Conservation (phyloP, 805 yeast species). For the Gaillardinia entomophila region DNA sequence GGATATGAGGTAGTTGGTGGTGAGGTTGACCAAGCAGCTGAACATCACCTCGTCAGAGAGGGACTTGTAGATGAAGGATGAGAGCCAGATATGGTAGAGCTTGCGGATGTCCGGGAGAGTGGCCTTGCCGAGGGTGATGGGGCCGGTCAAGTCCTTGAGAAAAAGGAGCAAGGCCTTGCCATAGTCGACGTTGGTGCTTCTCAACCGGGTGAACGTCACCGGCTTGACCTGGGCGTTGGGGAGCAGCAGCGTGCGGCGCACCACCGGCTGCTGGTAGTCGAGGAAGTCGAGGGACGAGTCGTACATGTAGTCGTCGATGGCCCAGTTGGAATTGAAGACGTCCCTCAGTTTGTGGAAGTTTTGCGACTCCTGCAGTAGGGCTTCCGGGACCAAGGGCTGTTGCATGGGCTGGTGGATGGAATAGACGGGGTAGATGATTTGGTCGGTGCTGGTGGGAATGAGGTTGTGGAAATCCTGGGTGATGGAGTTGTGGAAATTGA, state of each 20-base stretch:
- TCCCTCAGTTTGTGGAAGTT: background rate
- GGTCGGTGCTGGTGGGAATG: conserved; percentile 13
- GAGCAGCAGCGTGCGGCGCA: background rate
- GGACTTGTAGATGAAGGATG: conserved; percentile 22
- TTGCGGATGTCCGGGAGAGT: conserved; percentile 20
- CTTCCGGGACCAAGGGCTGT: background rate
- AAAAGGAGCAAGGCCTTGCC: conserved; percentile 1
- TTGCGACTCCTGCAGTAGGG: background rate
- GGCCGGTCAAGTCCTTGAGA: conserved; percentile 8
- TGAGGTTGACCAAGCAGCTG: conserved; percentile 31
- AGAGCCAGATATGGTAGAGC: conserved; percentile 28
- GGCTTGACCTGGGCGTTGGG: conserved; percentile 5
- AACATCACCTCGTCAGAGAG: conserved; percentile 22
- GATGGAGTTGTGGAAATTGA: conserved; percentile 8
- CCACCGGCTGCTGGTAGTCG: background rate
- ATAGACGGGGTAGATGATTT: conserved; percentile 36
- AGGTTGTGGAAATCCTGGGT: conserved; percentile 30
- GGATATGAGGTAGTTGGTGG: conserved; percentile 33
- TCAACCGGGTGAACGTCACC: conserved; percentile 1
- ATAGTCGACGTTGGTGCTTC: conserved; percentile 2
- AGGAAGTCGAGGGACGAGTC: too few relatives aligned
- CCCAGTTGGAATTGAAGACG: background rate
- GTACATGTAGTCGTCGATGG: background rate
- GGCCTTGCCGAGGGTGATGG: conserved; percentile 19
- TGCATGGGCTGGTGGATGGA: conserved; percentile 8